Base-by-base conservation (phyloP, 1,139 yeast species). In the Kodamaea plutei region DNA sequence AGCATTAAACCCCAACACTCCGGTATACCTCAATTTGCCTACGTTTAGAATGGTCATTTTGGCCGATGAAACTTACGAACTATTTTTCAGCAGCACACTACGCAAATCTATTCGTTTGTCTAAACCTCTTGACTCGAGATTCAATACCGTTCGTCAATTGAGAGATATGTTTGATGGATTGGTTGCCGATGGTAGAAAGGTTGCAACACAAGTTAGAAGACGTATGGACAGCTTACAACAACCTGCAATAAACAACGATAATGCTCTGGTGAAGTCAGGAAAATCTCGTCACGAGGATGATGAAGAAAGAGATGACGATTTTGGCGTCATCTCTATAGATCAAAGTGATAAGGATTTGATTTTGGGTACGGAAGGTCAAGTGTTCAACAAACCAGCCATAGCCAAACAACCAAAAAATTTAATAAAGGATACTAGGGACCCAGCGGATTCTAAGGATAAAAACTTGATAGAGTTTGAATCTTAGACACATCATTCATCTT, bases 1-100 rank as follows among this genome's bases (percentile, higher is more conserved):
- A 2, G 95, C 95, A 0, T 61, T 87, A 26, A 84, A 88, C 51
- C 95, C 96, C 2, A 69, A 73, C 23, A 71, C 79, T 8, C 95
- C 95, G 1, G 78, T 83, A 12, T 76, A 65, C 34, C 71, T 91
- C 35, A 84, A 84, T 33, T 63, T 89, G 17, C 89, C 97, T 0
- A 88, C 96, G 0, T 91, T 91, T 61, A 69, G 98, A 43, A 91
- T 91, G 98, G 94, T 91, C 2, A 65, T 91, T 4, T 66, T 91
- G 10, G 96, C 97, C 0, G 96, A 89, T 54, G 97, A 88, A 49
- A 84, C 96, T 0, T 81, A 88, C 44, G 97, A 91, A 52, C 63
- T 83, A 24, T 76, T 89, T 42, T 91, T 91, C 56, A 70, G 85
- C 21, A 62, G 67, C 16, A 83, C 89, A 1, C 66, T 82, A 27